phyloP scores from a whole-genome alignment of 768 basidiomycete genomes.

The Amanita pallidorosea region DNA sequence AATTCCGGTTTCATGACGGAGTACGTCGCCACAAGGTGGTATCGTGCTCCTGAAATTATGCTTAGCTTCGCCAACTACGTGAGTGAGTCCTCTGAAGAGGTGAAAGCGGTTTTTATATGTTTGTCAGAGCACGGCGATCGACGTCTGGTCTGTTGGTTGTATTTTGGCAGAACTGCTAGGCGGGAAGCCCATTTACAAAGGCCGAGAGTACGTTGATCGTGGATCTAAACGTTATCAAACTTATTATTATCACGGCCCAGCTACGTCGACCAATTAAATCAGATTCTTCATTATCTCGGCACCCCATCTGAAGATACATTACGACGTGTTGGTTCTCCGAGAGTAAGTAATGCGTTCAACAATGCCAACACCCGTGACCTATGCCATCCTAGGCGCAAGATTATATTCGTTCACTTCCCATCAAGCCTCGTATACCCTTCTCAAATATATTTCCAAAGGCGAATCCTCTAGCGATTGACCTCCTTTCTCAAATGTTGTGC shows the following conservation, averaged over 20 bases:
- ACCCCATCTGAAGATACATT: constrained; percentile 96
- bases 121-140: constrained; percentile 73
- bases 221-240: neutral
- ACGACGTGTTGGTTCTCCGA: constrained; percentile 88
- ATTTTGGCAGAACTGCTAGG: constrained; percentile 89
- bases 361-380: neutral
- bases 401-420: constrained; percentile 96
- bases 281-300: constrained; percentile 96
- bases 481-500: constrained; percentile 82
- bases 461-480: constrained; percentile 88
- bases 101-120: constrained; percentile 8
- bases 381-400: constrained; percentile 67
- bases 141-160: constrained; percentile 95
- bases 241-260: constrained; percentile 23
- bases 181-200: constrained; percentile 95
- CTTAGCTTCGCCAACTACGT: constrained; percentile 93
- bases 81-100: constrained; percentile 18
- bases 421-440: constrained; percentile 91
- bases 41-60: constrained; percentile 99
- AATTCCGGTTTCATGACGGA: constrained; percentile 99
- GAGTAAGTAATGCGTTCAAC: constrained; percentile 41
- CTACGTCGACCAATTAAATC: constrained; percentile 97
- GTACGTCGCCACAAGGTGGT: constrained; percentile 99
- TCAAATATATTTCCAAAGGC: constrained; percentile 87
- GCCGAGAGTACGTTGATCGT: constrained; percentile 66